Evolutionary conservation across 1,284 basidiomycete genomes (phyloP).

Genomic region (Takashimella tepidaria): DNA sequence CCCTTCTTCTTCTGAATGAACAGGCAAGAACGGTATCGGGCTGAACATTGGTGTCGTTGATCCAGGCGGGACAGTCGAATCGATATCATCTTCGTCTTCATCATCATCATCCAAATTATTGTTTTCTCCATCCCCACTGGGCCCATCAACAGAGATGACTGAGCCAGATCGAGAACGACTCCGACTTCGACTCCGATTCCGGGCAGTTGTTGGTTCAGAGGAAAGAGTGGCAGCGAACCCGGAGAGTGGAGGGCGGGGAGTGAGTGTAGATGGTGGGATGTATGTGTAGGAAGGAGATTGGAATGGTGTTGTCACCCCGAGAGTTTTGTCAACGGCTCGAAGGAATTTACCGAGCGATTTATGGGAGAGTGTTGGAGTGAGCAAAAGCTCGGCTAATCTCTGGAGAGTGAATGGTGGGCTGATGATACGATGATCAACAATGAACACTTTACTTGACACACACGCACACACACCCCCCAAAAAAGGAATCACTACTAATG

Average conservation of each 20-base stretch:
- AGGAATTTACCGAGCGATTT: conserved; percentile 79
- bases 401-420: conserved; percentile 89
- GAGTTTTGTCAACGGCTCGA: conserved; percentile 76
- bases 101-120: neutral
- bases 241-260: neutral
- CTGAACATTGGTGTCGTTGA: conserved; percentile 46
- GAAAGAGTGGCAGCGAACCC: conserved; percentile 1
- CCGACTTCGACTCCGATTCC: too few relatives aligned
- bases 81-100: conserved; percentile 1
- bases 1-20: conserved; percentile 9
- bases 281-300: conserved; percentile 34
- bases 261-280: conserved; percentile 12
- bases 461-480: too few relatives aligned
- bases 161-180: conserved; percentile 51
- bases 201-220: neutral
- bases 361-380: conserved; percentile 67
- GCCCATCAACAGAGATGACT: conserved; percentile 10
- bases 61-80: conserved; percentile 39
- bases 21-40: conserved; percentile 45
- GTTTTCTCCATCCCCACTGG: too few relatives aligned
- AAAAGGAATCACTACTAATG: conserved; percentile 15
- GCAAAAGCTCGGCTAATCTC: conserved; percentile 77
- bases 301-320: conserved; percentile 71
- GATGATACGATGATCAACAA: too few relatives aligned
- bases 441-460: too few relatives aligned